Conservation (phyloP, 1,139 yeast genomes). For the Blastobotrys buckinghamii region DNA sequence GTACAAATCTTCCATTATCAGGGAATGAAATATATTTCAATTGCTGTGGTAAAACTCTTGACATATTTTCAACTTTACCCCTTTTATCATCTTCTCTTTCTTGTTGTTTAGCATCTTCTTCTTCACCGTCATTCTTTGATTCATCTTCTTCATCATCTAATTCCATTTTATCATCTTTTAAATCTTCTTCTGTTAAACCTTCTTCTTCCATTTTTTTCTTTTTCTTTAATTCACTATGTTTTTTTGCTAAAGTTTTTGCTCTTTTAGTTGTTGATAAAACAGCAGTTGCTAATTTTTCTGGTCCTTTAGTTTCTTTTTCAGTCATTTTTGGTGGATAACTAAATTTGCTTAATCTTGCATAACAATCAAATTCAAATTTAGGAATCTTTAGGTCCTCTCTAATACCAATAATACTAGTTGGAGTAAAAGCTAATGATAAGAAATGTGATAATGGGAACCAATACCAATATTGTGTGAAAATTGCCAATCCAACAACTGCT, state of each 20-base stretch:
- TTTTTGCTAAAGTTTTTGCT: constrained; percentile 88
- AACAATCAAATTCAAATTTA: constrained; percentile 72
- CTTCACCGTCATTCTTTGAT: constrained; percentile 7
- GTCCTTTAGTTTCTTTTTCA: constrained; percentile 72
- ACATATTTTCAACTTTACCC: constrained; percentile 60
- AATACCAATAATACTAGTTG: constrained; percentile 87
- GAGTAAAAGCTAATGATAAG: constrained; percentile 83
- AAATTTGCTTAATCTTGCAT: constrained; percentile 71
- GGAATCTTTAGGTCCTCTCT: constrained; percentile 84
- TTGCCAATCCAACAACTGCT: constrained; percentile 86
- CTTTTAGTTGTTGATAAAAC: constrained; percentile 88
- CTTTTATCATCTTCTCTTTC: constrained; percentile 31
- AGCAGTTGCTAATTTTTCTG: constrained; percentile 88
- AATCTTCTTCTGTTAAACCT: constrained; percentile 18
- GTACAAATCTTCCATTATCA: constrained; percentile 63
- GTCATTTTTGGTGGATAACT: constrained; percentile 88
- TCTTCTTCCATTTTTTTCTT: constrained; percentile 43
- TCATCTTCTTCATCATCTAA: constrained; percentile 16
- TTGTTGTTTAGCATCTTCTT: constrained; percentile 13
- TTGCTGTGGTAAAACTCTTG: constrained; percentile 91
- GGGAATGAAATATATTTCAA: constrained; percentile 70
- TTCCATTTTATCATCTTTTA: constrained; percentile 17
- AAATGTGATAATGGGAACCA: constrained; percentile 98
- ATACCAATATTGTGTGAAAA: constrained; percentile 94
- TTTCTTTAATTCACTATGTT: constrained; percentile 44